Evolutionary conservation across 176 grass and related monocot genomes (phyloP).

Genomic region (Miscanthus lutarioriparius): DNA sequence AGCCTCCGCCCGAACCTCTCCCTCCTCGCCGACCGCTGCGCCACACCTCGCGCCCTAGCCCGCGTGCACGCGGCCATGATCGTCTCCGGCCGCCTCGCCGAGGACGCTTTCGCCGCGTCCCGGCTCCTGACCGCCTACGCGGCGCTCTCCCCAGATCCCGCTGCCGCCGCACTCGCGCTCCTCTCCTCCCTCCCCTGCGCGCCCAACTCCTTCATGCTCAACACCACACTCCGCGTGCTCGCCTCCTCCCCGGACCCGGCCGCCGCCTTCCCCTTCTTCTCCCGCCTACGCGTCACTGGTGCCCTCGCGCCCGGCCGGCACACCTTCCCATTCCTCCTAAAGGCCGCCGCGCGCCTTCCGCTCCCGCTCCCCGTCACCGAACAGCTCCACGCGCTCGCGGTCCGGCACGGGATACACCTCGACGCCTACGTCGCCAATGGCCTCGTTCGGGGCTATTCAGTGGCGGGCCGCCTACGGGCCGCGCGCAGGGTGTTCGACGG

Average conservation of each 20-base stretch:
- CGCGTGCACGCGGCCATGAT: constrained; percentile 52
- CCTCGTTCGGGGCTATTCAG: constrained; percentile 38
- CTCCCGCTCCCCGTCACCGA: neutral
- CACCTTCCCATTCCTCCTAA: constrained; percentile 58
- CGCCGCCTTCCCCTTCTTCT: constrained; percentile 34
- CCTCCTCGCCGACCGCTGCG: constrained; percentile 47
- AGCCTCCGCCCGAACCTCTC: constrained; percentile 22
- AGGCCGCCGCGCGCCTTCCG: constrained; percentile 34
- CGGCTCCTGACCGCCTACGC: constrained; percentile 42
- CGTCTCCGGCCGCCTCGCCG: constrained; percentile 45
- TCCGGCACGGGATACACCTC: constrained; percentile 30
- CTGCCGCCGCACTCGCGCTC: constrained; percentile 4
- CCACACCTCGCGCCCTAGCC: constrained; percentile 15
- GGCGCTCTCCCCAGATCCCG: constrained; percentile 28
- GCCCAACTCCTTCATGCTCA: constrained; percentile 52
- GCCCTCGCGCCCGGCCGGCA: constrained; percentile 30
- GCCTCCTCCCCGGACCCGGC: constrained; percentile 31
- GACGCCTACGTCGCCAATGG: constrained; percentile 51
- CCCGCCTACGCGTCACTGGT: neutral
- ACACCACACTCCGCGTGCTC: constrained; percentile 47
- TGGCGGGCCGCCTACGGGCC: neutral
- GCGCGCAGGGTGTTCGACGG: constrained; percentile 51
- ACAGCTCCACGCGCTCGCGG: constrained; percentile 48
- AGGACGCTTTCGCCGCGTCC: constrained; percentile 49
- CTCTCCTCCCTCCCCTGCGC: constrained; percentile 31